Evolutionary conservation across 2,329 filamentous ascomycete genomes (phyloP), one percentile per base, ranked within the genome.

Genomic region (Claviceps sp.): DNA sequence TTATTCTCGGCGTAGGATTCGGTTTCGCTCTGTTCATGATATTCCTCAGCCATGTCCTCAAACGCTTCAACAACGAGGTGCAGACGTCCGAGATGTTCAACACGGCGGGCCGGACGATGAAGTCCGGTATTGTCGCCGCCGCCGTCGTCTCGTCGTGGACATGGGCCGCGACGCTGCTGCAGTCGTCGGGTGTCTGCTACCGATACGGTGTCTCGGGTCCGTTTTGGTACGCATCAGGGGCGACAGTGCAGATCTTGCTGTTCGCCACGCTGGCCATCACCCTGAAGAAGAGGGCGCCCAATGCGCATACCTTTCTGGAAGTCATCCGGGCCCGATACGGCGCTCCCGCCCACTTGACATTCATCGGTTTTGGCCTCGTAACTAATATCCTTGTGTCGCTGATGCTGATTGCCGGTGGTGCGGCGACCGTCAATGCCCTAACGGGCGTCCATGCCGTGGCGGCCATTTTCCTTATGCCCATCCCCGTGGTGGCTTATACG

Each of bases 91-190:
- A 95, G 70, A 93, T 89, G 80, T 95, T 95, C 74, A 89, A 79
- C 56, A 95, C 89, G 0, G 89, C 89, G 48, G 88, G 88, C 17
- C 77, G 90, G 55, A 89, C 86, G 1, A 87, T 95, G 58, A 95
- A 95, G 64, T 89, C 87, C 8, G 90, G 89, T 44, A 75, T 95
- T 14, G 88, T 95, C 0, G 86, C 87, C 11, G 86, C 87, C 5
- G 89, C 88, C 16, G 89, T 95, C n/a, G 88, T 95, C 3, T 90
- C 85, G 16, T 89, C 85, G 5, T 95, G 90, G 89, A 95, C 89
- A 0, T 95, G 88, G 88, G 88, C 88, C 0, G 88, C 87, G 22
- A 93, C 87, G 0, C 72, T 91, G 1, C 74, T 93, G 2, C 87
- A 93, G 62, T 86, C 80, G 1, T 83, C 86, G 1, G 79, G 82